Base-by-base conservation (phyloP, 2,329 filamentous ascomycete genomes). In the Penicillium italicum region DNA sequence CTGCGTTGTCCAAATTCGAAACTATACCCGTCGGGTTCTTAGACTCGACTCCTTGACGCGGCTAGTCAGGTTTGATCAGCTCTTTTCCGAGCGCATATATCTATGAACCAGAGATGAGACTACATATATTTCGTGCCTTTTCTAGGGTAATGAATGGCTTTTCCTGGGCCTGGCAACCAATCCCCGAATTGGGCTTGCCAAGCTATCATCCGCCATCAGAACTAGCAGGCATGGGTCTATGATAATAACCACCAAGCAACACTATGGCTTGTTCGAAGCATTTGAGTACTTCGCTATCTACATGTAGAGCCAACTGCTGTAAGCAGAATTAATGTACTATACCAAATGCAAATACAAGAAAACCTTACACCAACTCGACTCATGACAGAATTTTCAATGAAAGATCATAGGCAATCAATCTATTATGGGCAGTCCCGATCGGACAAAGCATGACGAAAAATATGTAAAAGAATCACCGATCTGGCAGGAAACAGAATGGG, bases 401-500 rank as follows among this genome's bases (percentile, higher is more conserved):
- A 43, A 44, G 33, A 26, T 22, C 18, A 43, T 38, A 45, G 11
- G 14, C 33, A 51, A 55, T 51, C 47, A 55, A 55, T 55, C 53
- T 51, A 54, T 50, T 54, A 55, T 43, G 38, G 11, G 38, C 40
- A 51, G 41, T 41, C 53, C 53, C 48, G 38, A 37, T 41, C 11
- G 18, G 53, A 51, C 47, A 41, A 51, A 45, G 18, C 45, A 42
- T 33, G 20, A 18, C 40, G 28, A 51, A 50, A 31, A 41, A 44
- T 51, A 51, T 51, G 53, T 40, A 55, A 34, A 28, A 51, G 52
- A 50, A 31, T 44, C 20, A 37, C 31, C 31, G 50, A 37, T 33
- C n/a, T 44, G 46, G 16, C 18, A 41, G 44, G 43, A 53, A 55
- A 51, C 58, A 50, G 38, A 31, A 59, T 37, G 38, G 37, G 37